These are phyloP conservation scores for Exophiala lecanii-corni DNA, from an alignment of 2,329 filamentous ascomycete genomes.

Conservation along the genomic window DNA sequence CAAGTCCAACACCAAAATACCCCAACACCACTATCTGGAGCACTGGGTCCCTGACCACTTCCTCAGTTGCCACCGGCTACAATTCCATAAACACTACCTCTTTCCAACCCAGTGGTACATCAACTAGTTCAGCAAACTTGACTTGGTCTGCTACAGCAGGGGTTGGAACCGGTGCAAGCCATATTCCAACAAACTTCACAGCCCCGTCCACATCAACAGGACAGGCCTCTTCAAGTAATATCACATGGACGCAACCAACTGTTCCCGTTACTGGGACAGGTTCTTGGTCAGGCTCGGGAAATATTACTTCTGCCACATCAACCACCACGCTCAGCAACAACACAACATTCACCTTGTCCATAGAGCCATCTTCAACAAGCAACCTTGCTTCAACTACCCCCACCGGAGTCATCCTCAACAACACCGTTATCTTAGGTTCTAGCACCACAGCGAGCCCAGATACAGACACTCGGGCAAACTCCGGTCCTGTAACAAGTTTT, in stretches of 20 bases:
- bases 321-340: not conserved
- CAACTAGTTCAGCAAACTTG: not conserved
- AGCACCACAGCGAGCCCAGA: too few relatives aligned
- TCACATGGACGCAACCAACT: not conserved
- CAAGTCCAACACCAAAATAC: slow-evolving; percentile 1
- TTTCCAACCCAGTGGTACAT: not conserved
- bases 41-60: not conserved
- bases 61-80: not conserved
- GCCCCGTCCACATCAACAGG: not conserved
- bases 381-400: too few relatives aligned
- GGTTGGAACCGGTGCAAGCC: not conserved
- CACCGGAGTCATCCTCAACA: too few relatives aligned
- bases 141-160: not conserved
- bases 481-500: too few relatives aligned
- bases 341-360: not conserved
- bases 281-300: not conserved
- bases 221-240: not conserved
- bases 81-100: not conserved
- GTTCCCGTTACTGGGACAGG: not conserved
- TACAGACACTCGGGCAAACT: too few relatives aligned
- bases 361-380: too few relatives aligned
- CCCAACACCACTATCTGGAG: slow-evolving; percentile 1
- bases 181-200: not conserved
- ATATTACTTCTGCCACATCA: not conserved
- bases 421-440: too few relatives aligned